Base-by-base conservation (phyloP, 768 basidiomycete species). In the Amanita polypyramis region DNA sequence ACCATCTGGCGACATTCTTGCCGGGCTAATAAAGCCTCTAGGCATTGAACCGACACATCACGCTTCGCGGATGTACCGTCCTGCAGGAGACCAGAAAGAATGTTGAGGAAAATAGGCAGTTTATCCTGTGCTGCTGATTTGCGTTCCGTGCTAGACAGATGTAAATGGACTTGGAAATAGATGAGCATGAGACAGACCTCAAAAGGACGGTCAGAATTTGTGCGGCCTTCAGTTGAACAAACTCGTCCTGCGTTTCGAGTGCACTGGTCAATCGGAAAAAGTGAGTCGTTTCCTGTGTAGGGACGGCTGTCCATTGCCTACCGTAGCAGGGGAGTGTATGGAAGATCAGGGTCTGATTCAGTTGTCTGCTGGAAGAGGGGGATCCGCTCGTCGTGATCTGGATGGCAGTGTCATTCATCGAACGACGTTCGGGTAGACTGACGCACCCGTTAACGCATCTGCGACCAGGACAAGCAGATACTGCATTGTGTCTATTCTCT, bases 31-130 rank as follows among this genome's bases (percentile, higher is more conserved):
- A 96, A 66, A 4, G 84, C 81, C 61, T 92, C 90, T 3, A 97
- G 73, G 57, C 89, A 92, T 61, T 96, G 95, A 2, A 96, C 88
- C 7, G 86, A 84, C 27, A 96, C 77, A 61, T 97, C 95, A 35
- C 85, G 85, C 57, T 82, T 84, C 57, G 87, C 79, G 3, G 70
- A 62, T 2, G 76, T 72, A 21, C 67, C 62, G 15, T 78, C 74
- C 65, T 81, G 77, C 2, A 88, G 69, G 48, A 89, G 70, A 7
- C 69, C 57, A 2, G 83, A 72, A 14, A 90, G 73, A 15, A 70
- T 70, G 51, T 59, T 71, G 20, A 89, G 59, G 58, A 89, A 81
- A 6, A 79, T 74, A 27, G 70, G 69, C 17, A 87, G 63, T 39
- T 34, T 42, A n/a, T 11, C 47, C n/a, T 11, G 14, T 20, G 40